Evolutionary conservation across 495 filamentous ascomycete genomes (phyloP), one percentile per base, ranked within the genome.

Genomic region (Penicillium longicatenatum): DNA sequence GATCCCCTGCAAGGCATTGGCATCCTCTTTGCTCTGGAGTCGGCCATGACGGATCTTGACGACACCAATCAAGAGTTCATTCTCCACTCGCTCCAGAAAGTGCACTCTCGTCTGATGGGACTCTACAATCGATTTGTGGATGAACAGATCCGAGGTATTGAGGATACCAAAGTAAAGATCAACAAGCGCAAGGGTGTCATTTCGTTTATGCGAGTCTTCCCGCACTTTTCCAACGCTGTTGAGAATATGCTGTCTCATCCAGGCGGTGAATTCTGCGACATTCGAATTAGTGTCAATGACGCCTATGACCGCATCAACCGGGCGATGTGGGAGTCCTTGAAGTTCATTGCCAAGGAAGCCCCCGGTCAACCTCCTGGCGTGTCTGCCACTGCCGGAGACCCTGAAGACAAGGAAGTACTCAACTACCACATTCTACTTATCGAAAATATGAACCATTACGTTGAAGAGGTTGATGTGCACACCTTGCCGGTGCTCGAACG

Each of bases 101-200:
- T 96, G 8, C 90, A 93, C 65, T 81, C 84, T 55, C 87, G 84
- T 33, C 80, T 97, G 35, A 83, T 87, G 56, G 83, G 81, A 30
- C 81, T 91, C 21, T 97, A 96, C 75, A 84, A 84, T 41, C 91
- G 90, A 50, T 97, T 98, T 61, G 85, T 97, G 24, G 94, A 98
- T 68, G 91, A 96, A 58, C 93, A 98, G 64, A 87, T 97, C 43
- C 89, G 90, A 24, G 93, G 91, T 26, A 96, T 98, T 59, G 93
- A 98, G 72, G 93, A 98, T 54, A 97, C 93, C n/a, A 97, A 97
- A 73, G 93, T 98, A 63, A 97, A 96, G 73, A 90, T 97, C 73
- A 97, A 97, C 78, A 98, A 97, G 79, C 87, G 93, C 57, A 97
- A 95, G 73, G 93, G 93, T 14, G 91, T 98, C 59, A 97, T 97